Evolutionary conservation across 768 basidiomycete genomes (phyloP), one percentile per base, ranked within the genome.

Genomic region (Stropharia rugosoannulata): DNA sequence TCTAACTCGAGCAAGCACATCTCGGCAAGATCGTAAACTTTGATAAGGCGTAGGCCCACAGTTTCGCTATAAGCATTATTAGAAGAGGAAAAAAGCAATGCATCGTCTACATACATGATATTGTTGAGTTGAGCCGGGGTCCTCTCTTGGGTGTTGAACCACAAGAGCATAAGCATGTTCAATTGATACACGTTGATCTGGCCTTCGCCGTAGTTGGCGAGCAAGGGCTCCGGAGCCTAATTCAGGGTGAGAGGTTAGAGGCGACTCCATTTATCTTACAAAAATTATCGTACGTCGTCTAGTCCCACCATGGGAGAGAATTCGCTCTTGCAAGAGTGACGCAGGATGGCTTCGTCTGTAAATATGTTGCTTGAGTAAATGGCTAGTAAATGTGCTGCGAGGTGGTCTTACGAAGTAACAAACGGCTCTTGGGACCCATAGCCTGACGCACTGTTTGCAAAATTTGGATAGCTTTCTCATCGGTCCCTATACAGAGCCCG

Each of bases 381-480:
- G 11, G 22, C 13, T 29, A 32, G 9, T 15, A 11, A 46, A 32
- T 13, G 11, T 5, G 40, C 15, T 1, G 8, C 15, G 2, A 38
- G 35, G 29, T 22, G 5, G 12, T n/a, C 72, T 50, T 51, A 73
- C 74, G 68, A 46, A 76, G 66, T 22, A 76, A 63, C 11, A 75
- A 39, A 0, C 67, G 67, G 44, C 68, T 73, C 1, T 60, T 40
- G 0, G 66, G 63, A 1, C 60, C 60, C 74, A 77, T 75, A 1
- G 69, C 72, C 25, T 69, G 64, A n/a, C 66, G 58, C 2, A 76
- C 62, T 44, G 68, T 66, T n/a, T 56, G 52, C 5, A 77, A 64
- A 5, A 75, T 72, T 32, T 55, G 51, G 8, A 67, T 38, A 60
- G 54, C 59, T 40, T 70, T 66, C 5, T 55, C 62, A 43, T 76